These are phyloP conservation scores for Dioszegia hungarica DNA, from an alignment of 768 basidiomycete genomes.

Conservation along the genomic window DNA sequence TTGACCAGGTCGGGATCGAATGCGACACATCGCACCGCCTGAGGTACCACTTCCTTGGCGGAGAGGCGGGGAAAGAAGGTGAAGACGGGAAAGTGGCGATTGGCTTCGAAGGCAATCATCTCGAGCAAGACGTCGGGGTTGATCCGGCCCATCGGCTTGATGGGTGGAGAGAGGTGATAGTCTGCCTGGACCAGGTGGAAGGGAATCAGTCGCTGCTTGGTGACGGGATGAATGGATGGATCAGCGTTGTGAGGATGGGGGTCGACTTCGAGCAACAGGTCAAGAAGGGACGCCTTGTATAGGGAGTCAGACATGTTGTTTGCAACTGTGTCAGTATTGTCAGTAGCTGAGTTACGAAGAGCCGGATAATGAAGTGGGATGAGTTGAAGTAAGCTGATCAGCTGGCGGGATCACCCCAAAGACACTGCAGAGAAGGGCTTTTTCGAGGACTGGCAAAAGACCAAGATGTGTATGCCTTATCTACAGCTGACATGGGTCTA, in stretches of 20 bases:
- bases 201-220: constrained; percentile 9
- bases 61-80: constrained; percentile 1
- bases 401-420: no score
- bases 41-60: not conserved
- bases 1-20: constrained; percentile 1
- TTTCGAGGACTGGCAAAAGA: no score
- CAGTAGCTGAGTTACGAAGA: no score
- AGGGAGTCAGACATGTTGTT: no score
- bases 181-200: constrained; percentile 22
- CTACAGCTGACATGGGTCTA: no score
- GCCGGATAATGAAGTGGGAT: no score
- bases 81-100: constrained; percentile 4
- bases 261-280: not conserved
- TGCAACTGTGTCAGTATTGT: no score
- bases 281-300: not conserved
- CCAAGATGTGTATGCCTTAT: no score
- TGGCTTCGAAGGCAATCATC: constrained; percentile 4
- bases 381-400: no score
- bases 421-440: no score
- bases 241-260: constrained; percentile 7
- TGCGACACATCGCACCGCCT: not conserved
- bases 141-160: constrained; percentile 50
- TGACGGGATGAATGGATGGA: constrained; percentile 9
- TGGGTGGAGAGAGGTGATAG: not conserved
- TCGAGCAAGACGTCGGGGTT: constrained; percentile 33